Conservation (phyloP, 2,329 filamentous ascomycete species). For the Piedraia hortae region DNA sequence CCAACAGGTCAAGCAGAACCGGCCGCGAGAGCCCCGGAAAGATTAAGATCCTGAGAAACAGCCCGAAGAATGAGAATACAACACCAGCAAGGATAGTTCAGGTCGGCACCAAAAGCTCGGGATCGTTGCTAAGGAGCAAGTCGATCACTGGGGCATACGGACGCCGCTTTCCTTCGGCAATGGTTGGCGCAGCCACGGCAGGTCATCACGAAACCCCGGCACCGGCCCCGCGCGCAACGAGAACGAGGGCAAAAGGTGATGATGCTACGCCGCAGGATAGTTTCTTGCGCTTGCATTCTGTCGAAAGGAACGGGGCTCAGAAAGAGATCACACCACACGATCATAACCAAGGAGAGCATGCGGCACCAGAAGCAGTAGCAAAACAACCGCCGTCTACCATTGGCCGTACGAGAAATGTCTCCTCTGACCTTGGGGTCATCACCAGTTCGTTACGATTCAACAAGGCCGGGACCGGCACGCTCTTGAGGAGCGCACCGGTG, state of each 20-base stretch:
- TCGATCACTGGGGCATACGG: constrained; percentile 12
- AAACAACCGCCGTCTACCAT: constrained; percentile 17
- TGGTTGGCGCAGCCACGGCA: too few species aligned
- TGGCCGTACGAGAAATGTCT: constrained; percentile 20
- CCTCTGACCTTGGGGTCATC: constrained; percentile 33
- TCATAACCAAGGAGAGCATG: too few species aligned
- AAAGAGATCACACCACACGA: constrained; percentile 6
- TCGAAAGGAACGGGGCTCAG: constrained; percentile 10
- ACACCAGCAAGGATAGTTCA: constrained; percentile 13
- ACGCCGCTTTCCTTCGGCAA: too few species aligned
- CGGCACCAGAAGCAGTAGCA: constrained; percentile 22
- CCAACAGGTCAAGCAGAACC: constrained; percentile 7
- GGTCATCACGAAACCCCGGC: constrained; percentile 14
- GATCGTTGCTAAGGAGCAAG: constrained; percentile 9
- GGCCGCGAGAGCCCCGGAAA: constrained; percentile 13
- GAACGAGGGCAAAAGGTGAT: constrained; percentile 7
- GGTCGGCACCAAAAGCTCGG: constrained; percentile 8
- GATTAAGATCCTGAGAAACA: constrained; percentile 13
- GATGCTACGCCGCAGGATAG: constrained; percentile 12
- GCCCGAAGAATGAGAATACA: constrained; percentile 8
- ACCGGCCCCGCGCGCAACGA: constrained; percentile 9
- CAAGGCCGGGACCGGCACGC: constrained; percentile 45
- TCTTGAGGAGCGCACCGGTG: constrained; percentile 47
- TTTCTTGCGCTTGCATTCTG: constrained; percentile 6
- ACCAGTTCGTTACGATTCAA: constrained; percentile 57